Percentiles rank a stretch among this genome's conserved stretches.
These are phyloP conservation scores for Metarhizium guizhouense DNA, from an alignment of 2,329 filamentous ascomycete species.

Conservation along the genomic window DNA sequence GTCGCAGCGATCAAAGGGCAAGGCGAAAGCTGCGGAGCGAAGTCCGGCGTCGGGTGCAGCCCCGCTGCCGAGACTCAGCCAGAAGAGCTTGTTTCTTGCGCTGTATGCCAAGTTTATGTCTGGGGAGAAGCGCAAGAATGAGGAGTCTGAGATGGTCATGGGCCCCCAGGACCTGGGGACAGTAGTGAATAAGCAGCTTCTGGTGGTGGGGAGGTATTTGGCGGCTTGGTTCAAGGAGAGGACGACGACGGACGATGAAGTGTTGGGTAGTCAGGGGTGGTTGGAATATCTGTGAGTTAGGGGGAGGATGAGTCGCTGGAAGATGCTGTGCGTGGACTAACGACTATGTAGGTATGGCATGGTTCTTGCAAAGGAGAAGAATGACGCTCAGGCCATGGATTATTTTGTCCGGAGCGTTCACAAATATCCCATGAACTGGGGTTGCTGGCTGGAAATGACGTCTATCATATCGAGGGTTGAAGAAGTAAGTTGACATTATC, in stretches of 20 bases:
- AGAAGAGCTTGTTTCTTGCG: constrained; percentile 85
- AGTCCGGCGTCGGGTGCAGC: constrained; percentile 14
- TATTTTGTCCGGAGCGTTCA: constrained; percentile 87
- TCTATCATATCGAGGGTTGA: constrained; percentile 70
- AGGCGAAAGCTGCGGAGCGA: constrained; percentile 28
- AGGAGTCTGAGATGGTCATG: constrained; percentile 95
- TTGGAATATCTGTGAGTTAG: constrained; percentile 64
- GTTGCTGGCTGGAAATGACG: constrained; percentile 89
- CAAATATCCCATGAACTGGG: constrained; percentile 92
- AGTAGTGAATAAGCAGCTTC: constrained; percentile 76
- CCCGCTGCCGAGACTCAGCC: constrained; percentile 56
- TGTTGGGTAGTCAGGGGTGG: constrained; percentile 73
- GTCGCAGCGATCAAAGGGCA: constrained; percentile 50
- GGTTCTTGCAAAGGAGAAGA: constrained; percentile 82
- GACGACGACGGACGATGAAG: constrained; percentile 45
- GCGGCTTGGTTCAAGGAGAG: constrained; percentile 72
- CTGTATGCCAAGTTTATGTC: constrained; percentile 89
- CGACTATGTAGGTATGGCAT: constrained; percentile 62
- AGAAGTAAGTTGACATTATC: constrained; percentile 48
- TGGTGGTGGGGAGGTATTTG: constrained; percentile 64
- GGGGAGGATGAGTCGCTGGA: background rate
- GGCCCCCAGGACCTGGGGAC: constrained; percentile 84
- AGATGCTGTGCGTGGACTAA: no score
- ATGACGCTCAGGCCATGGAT: constrained; percentile 72
- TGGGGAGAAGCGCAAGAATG: constrained; percentile 91